Conservation (phyloP, 352 stramenopile genomes). For the Nothophytophthora sp. region DNA sequence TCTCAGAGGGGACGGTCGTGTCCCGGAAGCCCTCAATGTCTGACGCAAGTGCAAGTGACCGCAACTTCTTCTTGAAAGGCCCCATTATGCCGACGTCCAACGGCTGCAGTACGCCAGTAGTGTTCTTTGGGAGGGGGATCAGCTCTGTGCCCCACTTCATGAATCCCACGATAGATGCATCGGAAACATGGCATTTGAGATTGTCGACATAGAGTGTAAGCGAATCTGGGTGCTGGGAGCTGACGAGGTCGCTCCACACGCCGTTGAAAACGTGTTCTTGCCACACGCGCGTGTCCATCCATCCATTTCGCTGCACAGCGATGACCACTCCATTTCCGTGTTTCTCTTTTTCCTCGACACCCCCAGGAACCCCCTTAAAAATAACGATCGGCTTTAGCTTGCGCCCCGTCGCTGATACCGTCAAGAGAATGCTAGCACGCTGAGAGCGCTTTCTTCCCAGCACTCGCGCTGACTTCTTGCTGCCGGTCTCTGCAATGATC, state of each 20-base stretch:
- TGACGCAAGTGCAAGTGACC: slow-evolving; percentile 1
- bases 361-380: slow-evolving; percentile 16
- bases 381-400: slow-evolving; percentile 22
- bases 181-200: slow-evolving; percentile 25
- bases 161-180: slow-evolving; percentile 10
- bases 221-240: neutral
- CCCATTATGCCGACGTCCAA: slow-evolving; percentile 28
- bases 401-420: slow-evolving; percentile 5
- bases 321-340: slow-evolving; percentile 6
- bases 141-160: slow-evolving; percentile 19
- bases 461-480: slow-evolving; percentile 3
- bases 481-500: slow-evolving; percentile 15
- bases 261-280: slow-evolving; percentile 6
- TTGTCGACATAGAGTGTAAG: slow-evolving; percentile 28
- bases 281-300: slow-evolving; percentile 25
- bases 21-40: slow-evolving; percentile 4
- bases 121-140: slow-evolving; percentile 19
- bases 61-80: slow-evolving; percentile 26
- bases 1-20: slow-evolving; percentile 7
- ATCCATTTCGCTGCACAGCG: slow-evolving; percentile 21
- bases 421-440: slow-evolving; percentile 17
- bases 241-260: slow-evolving; percentile 8
- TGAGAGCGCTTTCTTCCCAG: neutral
- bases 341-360: slow-evolving; percentile 12
- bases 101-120: slow-evolving; percentile 18